phyloP scores from a whole-genome alignment of 192 early-diverging fungal species.

The Linnemannia hyalina region DNA sequence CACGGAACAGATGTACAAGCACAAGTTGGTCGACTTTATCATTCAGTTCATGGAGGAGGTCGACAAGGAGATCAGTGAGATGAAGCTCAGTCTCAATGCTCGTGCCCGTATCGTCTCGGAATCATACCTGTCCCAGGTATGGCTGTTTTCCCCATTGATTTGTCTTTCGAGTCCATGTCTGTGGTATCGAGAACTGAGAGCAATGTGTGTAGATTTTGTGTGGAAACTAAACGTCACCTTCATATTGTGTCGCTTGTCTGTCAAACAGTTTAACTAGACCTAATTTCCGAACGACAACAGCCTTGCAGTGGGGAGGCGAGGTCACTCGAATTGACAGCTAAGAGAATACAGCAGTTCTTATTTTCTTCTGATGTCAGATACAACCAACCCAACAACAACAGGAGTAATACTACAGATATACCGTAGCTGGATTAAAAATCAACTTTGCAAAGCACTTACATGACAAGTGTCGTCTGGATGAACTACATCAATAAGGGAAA shows the following conservation, averaged over 20 bases:
- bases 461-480: background rate
- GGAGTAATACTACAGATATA: conserved; percentile 1
- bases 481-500: background rate
- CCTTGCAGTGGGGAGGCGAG: background rate
- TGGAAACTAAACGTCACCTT: conserved; percentile 7
- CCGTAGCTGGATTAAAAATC: background rate
- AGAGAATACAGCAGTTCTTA: background rate
- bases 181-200: background rate
- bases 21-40: conserved; percentile 99
- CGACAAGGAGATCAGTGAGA: conserved; percentile 98
- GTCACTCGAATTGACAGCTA: background rate
- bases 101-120: conserved; percentile 87
- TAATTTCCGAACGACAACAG: background rate
- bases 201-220: background rate
- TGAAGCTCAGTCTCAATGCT: conserved; percentile 96
- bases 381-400: background rate
- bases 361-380: background rate
- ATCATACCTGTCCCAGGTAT: conserved; percentile 65
- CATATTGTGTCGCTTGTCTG: conserved; percentile 4
- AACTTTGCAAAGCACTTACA: background rate
- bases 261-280: conserved; percentile 15
- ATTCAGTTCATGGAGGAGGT: conserved; percentile 99
- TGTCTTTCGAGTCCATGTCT: background rate
- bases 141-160: background rate
- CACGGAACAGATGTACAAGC: conserved; percentile 98